Base-by-base conservation (phyloP, 345 rosid species). In the Lepidium africanum region DNA sequence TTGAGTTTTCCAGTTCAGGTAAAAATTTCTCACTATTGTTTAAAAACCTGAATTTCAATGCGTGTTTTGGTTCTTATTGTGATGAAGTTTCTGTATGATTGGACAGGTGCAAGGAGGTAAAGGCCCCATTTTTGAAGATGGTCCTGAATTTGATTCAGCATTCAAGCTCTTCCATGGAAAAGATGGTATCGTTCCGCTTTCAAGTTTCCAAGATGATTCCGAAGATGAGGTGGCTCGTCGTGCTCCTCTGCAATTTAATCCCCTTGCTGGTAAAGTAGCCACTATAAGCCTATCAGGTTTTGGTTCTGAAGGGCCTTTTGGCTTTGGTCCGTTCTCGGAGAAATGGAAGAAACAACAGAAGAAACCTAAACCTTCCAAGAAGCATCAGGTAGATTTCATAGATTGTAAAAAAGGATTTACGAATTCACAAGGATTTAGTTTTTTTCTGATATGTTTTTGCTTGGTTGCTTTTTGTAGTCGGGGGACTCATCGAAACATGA, bases 71-170 rank as follows among this genome's bases (percentile, higher is more conserved):
- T 41, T 53, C 45, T 3, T 3, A 30, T 16, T 36, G 41, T 52
- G 25, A 17, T 72, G 48, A 55, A 2, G 36, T 54, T 45, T 49
- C 19, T 48, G 21, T 65, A 58, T 35, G 6, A 3, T 33, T 52
- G 51, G 0, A 15, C 10, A 83, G 87, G 73, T 65, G 58, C 72
- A 53, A 53, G 95, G 85, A 74, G 81, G 79, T 54, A 87, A 80
- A 78, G 98, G 96, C 62, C 98, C 96, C 7, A 89, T 92, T 56
- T 92, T 92, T 78, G 96, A 89, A 64, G 98, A 92, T 81, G 96
- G 89, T 67, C 86, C 91, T 5, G 79, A 81, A 59, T 89, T 92
- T 73, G 85, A 81, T 55, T 68, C 56, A 67, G 94, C 92, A 5
- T 92, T 87, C 65, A 85, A 81, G 75, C 83, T 89, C 48, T 92